Evolutionary conservation across 2,329 filamentous ascomycete species (phyloP).

Genomic region (Fusarium sp.): DNA sequence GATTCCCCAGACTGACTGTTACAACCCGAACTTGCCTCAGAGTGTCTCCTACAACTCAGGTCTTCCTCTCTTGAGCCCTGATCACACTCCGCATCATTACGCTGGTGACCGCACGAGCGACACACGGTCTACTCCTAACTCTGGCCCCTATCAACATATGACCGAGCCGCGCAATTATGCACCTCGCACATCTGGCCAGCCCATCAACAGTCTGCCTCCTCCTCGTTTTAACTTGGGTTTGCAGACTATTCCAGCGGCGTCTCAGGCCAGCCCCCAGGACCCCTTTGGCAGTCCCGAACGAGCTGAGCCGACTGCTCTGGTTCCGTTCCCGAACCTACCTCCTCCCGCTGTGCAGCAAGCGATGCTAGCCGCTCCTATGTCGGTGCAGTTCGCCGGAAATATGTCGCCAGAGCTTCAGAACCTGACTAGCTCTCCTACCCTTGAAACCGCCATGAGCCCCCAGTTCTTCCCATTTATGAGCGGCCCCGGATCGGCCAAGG

Average conservation of each 20-base stretch:
- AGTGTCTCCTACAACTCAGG: conserved; percentile 35
- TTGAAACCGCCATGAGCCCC: conserved; percentile 54
- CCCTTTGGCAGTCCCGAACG: conserved; percentile 34
- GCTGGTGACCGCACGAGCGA: not conserved
- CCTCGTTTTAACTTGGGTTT: conserved; percentile 55
- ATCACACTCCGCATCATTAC: conserved; percentile 34
- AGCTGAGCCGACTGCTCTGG: conserved; percentile 15
- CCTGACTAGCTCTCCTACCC: conserved; percentile 56
- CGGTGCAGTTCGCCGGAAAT: conserved; percentile 34
- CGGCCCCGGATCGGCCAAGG: conserved; percentile 50
- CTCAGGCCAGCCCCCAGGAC: conserved; percentile 17
- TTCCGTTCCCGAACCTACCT: conserved; percentile 20
- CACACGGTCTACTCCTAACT: conserved; percentile 26
- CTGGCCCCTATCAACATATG: conserved; percentile 38
- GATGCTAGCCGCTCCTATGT: conserved; percentile 25
- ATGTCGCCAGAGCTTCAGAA: conserved; percentile 57
- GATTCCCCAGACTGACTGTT: conserved; percentile 18
- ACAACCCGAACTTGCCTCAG: conserved; percentile 25
- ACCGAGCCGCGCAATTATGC: conserved; percentile 61
- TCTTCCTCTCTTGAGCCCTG: conserved; percentile 32
- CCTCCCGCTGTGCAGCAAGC: conserved; percentile 29
- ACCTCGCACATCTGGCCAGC: conserved; percentile 51
- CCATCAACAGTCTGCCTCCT: conserved; percentile 50
- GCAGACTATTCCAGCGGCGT: conserved; percentile 7
- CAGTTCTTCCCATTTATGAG: conserved; percentile 64